Percentiles rank a stretch among this genome's conserved stretches.
phyloP scores from a whole-genome alignment of 2,329 filamentous ascomycete genomes.

The Colletotrichum theobromicola region DNA sequence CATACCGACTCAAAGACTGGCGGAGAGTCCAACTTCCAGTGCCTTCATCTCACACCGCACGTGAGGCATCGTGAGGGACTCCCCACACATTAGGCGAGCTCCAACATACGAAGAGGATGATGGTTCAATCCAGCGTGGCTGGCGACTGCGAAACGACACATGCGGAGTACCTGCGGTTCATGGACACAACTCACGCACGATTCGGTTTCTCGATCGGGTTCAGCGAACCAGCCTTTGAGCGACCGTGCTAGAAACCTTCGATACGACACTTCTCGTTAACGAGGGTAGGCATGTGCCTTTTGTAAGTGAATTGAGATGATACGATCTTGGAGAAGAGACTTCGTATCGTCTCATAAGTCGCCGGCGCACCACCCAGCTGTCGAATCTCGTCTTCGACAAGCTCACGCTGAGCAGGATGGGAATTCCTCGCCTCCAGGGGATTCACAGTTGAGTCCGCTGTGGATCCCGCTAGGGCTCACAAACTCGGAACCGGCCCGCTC shows the following conservation, averaged over 20 bases:
- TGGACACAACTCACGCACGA: rapidly evolving
- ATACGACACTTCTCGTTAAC: not conserved
- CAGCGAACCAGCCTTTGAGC: not conserved
- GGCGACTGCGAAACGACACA: not conserved
- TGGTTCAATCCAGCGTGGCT: rapidly evolving
- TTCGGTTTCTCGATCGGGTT: not conserved
- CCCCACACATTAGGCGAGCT: rapidly evolving
- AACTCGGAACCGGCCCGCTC: rapidly evolving
- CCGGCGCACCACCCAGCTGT: not conserved
- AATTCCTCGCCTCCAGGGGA: not conserved
- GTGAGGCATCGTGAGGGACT: not conserved
- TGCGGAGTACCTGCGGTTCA: not conserved
- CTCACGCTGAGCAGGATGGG: not conserved
- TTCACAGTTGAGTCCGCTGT: not conserved
- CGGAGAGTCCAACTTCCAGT: not conserved
- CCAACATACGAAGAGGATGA: not conserved
- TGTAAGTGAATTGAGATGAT: not conserved
- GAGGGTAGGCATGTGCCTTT: rapidly evolving
- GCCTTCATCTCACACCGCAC: not conserved
- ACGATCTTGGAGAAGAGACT: not conserved
- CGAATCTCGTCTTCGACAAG: not conserved
- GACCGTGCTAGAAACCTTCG: not conserved
- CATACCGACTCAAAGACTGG: not conserved
- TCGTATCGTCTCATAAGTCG: not conserved
- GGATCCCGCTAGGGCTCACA: conserved; percentile 7